phyloP scores from a whole-genome alignment of 176 grass and related monocot genomes.

The Saccharum officinarum region DNA sequence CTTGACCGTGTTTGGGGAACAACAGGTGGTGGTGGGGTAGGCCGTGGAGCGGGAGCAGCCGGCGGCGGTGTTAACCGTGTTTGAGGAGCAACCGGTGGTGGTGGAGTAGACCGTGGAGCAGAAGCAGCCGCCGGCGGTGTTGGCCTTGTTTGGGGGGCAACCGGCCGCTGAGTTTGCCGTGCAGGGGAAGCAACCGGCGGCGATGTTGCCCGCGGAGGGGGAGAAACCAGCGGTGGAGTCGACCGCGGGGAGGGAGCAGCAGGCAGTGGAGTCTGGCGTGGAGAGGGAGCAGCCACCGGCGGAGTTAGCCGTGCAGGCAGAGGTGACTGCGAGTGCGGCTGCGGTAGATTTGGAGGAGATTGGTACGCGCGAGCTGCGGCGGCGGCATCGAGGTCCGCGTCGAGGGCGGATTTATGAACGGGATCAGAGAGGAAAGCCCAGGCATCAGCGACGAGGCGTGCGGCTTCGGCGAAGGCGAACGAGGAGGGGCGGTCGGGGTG shows the following conservation, averaged over 20 bases:
- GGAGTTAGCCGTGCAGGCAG: background rate
- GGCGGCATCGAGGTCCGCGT: constrained; percentile 50
- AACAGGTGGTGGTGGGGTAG: background rate
- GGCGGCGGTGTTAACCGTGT: background rate
- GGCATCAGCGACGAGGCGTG: constrained; percentile 51
- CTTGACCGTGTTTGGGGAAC: background rate
- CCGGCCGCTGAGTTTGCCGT: background rate
- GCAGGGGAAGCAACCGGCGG: background rate
- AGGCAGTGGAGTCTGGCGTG: background rate
- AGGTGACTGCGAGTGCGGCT: background rate
- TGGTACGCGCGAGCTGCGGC: constrained; percentile 18
- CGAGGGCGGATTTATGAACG: constrained; percentile 58
- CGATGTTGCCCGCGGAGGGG: background rate
- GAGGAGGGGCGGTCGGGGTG: constrained; percentile 26
- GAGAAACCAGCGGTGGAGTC: background rate
- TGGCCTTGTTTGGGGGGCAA: background rate
- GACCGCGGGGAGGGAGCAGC: background rate
- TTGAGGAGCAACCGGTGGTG: background rate
- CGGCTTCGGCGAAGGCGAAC: constrained; percentile 48
- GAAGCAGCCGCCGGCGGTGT: background rate
- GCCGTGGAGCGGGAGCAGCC: background rate
- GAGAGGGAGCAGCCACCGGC: background rate
- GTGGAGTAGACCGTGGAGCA: background rate
- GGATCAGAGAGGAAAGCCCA: constrained; percentile 74
- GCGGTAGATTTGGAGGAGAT: constrained; percentile 16